Evolutionary conservation across 2,329 filamentous ascomycete species (phyloP).

Genomic region (Tolypocladium inflatum): DNA sequence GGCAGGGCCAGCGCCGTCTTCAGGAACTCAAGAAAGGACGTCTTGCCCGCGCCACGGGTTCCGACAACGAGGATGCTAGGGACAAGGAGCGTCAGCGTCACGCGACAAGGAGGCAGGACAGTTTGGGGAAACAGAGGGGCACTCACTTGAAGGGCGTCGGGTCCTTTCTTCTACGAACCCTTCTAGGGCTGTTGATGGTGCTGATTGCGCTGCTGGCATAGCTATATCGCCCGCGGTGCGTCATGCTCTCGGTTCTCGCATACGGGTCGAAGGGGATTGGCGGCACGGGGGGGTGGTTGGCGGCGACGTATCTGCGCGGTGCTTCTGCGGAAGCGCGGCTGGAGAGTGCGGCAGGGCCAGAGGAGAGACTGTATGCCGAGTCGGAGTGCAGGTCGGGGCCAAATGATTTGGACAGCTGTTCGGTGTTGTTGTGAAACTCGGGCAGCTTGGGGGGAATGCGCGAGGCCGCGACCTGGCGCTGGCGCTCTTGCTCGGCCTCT

Average conservation of each 20-base stretch:
- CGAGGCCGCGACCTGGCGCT: conserved; percentile 35
- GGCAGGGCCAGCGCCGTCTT: conserved; percentile 77
- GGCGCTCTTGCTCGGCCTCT: conserved; percentile 41
- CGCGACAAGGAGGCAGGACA: not conserved
- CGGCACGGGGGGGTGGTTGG: conserved; percentile 38
- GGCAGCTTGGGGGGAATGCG: conserved; percentile 42
- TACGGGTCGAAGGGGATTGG: conserved; percentile 67
- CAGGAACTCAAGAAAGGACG: conserved; percentile 92
- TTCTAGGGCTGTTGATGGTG: conserved; percentile 84
- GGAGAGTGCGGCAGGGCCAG: conserved; percentile 20
- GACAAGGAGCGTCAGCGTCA: conserved; percentile 7
- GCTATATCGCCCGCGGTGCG: conserved; percentile 89
- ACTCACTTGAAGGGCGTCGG: conserved; percentile 97
- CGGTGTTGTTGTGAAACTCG: conserved; percentile 38
- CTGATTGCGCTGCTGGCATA: conserved; percentile 89
- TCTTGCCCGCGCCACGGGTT: conserved; percentile 82
- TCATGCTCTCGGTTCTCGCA: conserved; percentile 85
- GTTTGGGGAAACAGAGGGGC: not conserved
- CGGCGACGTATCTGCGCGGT: conserved; percentile 29
- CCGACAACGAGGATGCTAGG: conserved; percentile 81
- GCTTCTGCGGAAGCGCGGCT: conserved; percentile 43
- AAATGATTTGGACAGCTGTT: conserved; percentile 35
- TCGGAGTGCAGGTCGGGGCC: conserved; percentile 49
- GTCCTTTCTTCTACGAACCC: conserved; percentile 89
- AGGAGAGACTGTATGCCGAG: conserved; percentile 45